A percentile compares a stretch with the other conserved stretches of the same genome.
These are phyloP conservation scores for Macrophomina tecta DNA, from an alignment of 2,329 filamentous ascomycete genomes.

Conservation along the genomic window DNA sequence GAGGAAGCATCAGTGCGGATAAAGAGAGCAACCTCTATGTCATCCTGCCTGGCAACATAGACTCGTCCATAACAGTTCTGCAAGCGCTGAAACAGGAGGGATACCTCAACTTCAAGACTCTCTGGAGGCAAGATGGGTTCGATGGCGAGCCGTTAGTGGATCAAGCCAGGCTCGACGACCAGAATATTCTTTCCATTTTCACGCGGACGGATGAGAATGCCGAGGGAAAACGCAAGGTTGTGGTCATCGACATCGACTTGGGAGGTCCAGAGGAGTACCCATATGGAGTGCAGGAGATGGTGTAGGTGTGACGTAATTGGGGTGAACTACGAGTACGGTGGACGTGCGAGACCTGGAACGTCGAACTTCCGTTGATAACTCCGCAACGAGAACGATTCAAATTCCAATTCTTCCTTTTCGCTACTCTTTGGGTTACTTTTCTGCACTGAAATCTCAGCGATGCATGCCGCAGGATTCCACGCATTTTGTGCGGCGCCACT, in stretches of 20 bases:
- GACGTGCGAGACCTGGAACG: slow-evolving; percentile 1
- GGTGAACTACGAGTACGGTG: not conserved
- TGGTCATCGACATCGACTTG: slow-evolving; percentile 21
- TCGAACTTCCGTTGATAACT: slow-evolving; percentile 20
- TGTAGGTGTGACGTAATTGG: slow-evolving; percentile 8
- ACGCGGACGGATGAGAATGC: slow-evolving; percentile 11
- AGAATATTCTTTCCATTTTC: slow-evolving; percentile 15
- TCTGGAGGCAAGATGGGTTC: slow-evolving; percentile 16
- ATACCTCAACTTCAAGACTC: not conserved
- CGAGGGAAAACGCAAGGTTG: slow-evolving; percentile 8
- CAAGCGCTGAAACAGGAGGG: not conserved
- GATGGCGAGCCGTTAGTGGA: slow-evolving; percentile 17
- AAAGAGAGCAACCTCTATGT: not conserved
- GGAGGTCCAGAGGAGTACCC: not conserved
- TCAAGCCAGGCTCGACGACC: slow-evolving; percentile 11
- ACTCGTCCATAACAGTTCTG: slow-evolving; percentile 8
- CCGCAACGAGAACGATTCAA: not conserved
- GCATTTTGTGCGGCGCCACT: not conserved
- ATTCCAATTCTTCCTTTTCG: not conserved
- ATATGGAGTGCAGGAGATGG: not conserved
- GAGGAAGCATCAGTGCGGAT: not conserved
- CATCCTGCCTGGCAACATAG: slow-evolving; percentile 8
- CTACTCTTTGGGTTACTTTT: not conserved
- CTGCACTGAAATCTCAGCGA: not conserved
- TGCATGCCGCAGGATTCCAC: not conserved